phyloP scores from a whole-genome alignment of 164 flowering plant species.

The Euptelea pleiosperma region DNA sequence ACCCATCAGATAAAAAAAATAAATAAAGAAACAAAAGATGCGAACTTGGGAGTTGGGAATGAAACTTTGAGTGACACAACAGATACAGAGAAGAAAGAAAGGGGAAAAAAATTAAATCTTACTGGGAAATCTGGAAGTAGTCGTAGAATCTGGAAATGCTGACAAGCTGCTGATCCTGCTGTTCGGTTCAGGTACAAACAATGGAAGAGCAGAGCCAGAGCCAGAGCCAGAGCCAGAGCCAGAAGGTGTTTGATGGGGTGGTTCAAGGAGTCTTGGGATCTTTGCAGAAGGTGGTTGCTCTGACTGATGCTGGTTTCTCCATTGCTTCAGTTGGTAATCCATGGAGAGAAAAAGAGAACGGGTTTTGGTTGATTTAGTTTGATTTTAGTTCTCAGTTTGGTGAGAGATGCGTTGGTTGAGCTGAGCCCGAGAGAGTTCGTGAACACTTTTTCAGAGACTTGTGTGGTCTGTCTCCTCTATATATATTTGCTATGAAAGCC shows the following conservation, averaged over 20 bases:
- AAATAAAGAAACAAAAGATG: not conserved
- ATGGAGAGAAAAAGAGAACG: slow-evolving; percentile 32
- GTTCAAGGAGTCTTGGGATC: slow-evolving; percentile 47
- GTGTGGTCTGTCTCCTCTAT: no score
- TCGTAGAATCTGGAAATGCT: slow-evolving; percentile 41
- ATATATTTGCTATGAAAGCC: slow-evolving; percentile 34
- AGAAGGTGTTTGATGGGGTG: slow-evolving; percentile 18
- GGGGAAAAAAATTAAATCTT: slow-evolving; percentile 7
- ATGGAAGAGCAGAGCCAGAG: slow-evolving; percentile 53
- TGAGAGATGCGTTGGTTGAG: slow-evolving; percentile 1
- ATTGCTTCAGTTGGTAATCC: slow-evolving; percentile 78
- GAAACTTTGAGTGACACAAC: not conserved
- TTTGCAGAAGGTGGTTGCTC: slow-evolving; percentile 45
- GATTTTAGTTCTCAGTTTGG: not conserved
- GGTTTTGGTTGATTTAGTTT: not conserved
- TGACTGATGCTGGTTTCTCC: slow-evolving; percentile 72
- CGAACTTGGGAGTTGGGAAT: not conserved
- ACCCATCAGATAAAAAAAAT: slow-evolving; percentile 4
- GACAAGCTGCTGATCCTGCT: slow-evolving; percentile 39
- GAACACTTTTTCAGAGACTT: no score
- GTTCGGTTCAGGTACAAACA: slow-evolving; percentile 59
- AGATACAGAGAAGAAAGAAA: slow-evolving; percentile 6
- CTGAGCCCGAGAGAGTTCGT: slow-evolving; percentile 5
- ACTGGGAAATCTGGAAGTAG: slow-evolving; percentile 48
- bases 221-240: no score